Base-by-base conservation (phyloP, 2,329 filamentous ascomycete genomes). In the Monosporascus sp. region DNA sequence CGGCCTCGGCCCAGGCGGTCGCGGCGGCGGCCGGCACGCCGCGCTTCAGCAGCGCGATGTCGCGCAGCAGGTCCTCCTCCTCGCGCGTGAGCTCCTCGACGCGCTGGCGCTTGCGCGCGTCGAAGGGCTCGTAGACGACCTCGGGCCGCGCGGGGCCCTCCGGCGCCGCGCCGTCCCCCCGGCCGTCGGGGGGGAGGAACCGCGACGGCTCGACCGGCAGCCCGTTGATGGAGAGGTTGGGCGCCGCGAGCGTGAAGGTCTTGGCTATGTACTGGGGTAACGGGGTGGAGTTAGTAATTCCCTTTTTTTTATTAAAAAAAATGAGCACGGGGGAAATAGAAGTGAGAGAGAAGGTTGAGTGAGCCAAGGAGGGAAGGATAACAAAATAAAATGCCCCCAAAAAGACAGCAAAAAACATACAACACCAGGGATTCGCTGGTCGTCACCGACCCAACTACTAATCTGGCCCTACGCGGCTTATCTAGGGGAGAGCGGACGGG, bases 151-250 rank as follows among this genome's bases (percentile, higher is more conserved):
- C 43, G 5, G 59, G 49, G 46, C 56, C 52, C 9, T 20, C 11
- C 24, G 26, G 34, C 17, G 47, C 31, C 31, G 34, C 11, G 22
- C 40, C 17, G 46, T 50, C 56, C 49, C 48, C 59, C 34, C 11
- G 61, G 14, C 59, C 54, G 44, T 58, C 56, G 53, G 64, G 53
- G 26, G 66, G 59, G 50, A 78, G 67, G 64, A 76, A 73, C 5
- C 66, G 64, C 16, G 70, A 57, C 44, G 76, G 61, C 52, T 75
- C 66, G 46, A 82, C 72, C 59, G 75, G 68, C 58, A 84, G 72
- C 52, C 84, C 84, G 71, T 87, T 87, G 65, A 87, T 84, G 56
- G 76, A 76, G 52, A 87, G 76, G 71, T 84, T 85, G 9, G 79
- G 77, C 3, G 77, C 71, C 27, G 83, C 81, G 57, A 83, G 75